Conservation (phyloP, 2,329 filamentous ascomycete genomes). For the Monilinia vaccinii-corymbosi region DNA sequence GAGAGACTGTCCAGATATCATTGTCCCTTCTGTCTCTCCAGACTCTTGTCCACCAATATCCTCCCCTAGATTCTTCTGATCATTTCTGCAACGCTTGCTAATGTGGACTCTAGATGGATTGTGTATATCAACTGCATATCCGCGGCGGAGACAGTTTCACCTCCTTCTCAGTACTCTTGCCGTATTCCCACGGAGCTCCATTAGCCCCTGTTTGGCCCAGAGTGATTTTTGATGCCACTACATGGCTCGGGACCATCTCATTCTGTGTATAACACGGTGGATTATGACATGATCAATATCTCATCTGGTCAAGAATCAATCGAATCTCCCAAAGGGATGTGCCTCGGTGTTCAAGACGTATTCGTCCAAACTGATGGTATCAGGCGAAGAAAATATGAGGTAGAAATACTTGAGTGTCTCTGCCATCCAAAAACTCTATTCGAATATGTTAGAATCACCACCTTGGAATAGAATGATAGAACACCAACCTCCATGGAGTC, state of each 20-base stretch:
- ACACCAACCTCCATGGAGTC: slow-evolving; percentile 43
- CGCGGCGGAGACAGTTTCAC: neutral
- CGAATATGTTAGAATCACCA: neutral
- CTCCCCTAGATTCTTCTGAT: no score
- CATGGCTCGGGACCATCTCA: neutral
- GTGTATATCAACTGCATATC: neutral
- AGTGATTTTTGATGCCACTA: neutral
- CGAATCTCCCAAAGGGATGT: slow-evolving; percentile 16
- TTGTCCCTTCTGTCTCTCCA: no score
- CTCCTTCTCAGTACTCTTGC: neutral
- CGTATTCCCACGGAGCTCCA: neutral
- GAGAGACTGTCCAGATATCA: no score
- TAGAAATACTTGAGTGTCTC: slow-evolving; percentile 57
- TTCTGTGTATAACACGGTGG: neutral
- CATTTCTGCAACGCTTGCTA: no score
- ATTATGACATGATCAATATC: neutral
- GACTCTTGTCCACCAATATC: no score
- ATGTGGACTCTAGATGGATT: no score
- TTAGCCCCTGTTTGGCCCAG: neutral
- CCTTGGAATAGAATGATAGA: neutral
- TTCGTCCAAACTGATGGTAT: slow-evolving; percentile 48
- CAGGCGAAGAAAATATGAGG: slow-evolving; percentile 39
- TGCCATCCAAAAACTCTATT: slow-evolving; percentile 45
- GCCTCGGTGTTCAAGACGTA: slow-evolving; percentile 37
- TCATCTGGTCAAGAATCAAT: neutral